A percentile compares a stretch with the other conserved stretches of the same genome.
Evolutionary conservation across 495 filamentous ascomycete genomes (phyloP).

Genomic region (Rhypophila decipiens): DNA sequence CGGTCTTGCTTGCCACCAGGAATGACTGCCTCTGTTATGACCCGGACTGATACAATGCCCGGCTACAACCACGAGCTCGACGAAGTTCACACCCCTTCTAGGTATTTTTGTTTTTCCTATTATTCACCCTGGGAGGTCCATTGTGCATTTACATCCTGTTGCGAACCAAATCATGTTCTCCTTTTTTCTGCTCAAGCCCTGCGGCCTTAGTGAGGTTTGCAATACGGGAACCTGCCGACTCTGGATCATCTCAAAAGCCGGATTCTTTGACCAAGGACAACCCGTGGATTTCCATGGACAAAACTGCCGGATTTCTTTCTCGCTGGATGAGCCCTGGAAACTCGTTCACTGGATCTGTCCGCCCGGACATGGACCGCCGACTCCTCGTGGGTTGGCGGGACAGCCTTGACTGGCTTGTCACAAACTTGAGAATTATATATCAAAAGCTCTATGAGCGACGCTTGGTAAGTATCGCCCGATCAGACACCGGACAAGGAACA

Average conservation of each 20-base stretch:
- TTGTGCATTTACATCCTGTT: constrained; percentile 27
- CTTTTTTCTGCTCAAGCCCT: constrained; percentile 1
- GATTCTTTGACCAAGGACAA: constrained; percentile 1
- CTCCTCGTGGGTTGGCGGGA: constrained; percentile 4
- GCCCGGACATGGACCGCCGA: constrained; percentile 2
- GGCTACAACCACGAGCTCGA: constrained; percentile 44
- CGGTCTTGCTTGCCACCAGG: constrained; percentile 17
- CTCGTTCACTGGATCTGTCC: not conserved
- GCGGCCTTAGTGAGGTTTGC: constrained; percentile 21
- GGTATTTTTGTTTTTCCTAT: constrained; percentile 40
- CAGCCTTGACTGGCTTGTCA: not conserved
- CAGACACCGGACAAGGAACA: constrained; percentile 5
- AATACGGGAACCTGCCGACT: constrained; percentile 1
- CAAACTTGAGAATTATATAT: constrained; percentile 6
- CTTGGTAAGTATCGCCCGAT: constrained; percentile 15
- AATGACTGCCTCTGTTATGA: constrained; percentile 41
- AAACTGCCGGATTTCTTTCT: not conserved
- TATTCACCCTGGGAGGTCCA: constrained; percentile 26
- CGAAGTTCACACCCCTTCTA: constrained; percentile 48
- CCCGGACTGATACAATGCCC: constrained; percentile 41
- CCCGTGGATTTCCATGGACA: constrained; percentile 1
- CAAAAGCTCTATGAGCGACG: constrained; percentile 8
- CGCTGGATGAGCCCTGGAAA: not conserved
- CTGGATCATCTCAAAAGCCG: too few species aligned
- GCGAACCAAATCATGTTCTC: constrained; percentile 22